phyloP scores from a whole-genome alignment of 2,329 filamentous ascomycete species.

The Botryotinia narcissicola region DNA sequence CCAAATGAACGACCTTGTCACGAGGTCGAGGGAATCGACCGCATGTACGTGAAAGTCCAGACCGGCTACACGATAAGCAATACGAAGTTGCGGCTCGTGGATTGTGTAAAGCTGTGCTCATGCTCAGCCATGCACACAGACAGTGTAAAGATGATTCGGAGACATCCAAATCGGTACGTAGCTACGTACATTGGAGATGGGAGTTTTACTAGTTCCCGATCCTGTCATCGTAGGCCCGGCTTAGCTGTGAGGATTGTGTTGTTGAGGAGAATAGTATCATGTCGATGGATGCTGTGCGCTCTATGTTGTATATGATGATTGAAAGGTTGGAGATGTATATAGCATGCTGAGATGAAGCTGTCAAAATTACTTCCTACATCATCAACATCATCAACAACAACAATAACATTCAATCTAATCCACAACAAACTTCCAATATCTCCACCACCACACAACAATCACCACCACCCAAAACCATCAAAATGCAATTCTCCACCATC shows the following conservation, averaged over 20 bases:
- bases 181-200: background rate
- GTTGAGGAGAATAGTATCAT: background rate
- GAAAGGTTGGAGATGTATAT: background rate
- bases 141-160: background rate
- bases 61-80: background rate
- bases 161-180: background rate
- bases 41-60: background rate
- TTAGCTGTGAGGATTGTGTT: background rate
- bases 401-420: background rate
- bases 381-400: background rate
- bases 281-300: background rate
- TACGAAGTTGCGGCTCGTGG: background rate
- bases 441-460: background rate
- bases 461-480: background rate
- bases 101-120: background rate
- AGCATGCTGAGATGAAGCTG: background rate
- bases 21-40: background rate
- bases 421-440: background rate
- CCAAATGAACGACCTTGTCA: background rate
- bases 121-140: background rate
- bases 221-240: background rate
- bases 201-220: background rate
- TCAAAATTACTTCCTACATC: background rate
- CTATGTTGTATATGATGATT: background rate
- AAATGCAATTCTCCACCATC: slow-evolving; percentile 2